A percentile compares a stretch with the other conserved stretches of the same genome.
Evolutionary conservation across 768 basidiomycete species (phyloP).

Genomic region (Kwoniella heveanensis): DNA sequence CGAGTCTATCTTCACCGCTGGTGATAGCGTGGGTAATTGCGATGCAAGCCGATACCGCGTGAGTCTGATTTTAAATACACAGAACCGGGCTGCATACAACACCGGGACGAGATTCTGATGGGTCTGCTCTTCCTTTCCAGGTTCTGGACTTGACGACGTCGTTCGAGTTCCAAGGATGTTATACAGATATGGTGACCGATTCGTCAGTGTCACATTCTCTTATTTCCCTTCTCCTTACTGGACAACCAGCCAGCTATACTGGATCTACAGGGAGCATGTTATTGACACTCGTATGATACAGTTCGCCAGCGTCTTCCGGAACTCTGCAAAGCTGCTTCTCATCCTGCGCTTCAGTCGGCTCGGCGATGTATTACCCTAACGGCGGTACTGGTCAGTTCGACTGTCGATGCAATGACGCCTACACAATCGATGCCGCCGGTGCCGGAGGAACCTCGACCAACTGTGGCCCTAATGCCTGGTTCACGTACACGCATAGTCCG

Average conservation of each 20-base stretch:
- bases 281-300: not conserved
- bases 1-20: not conserved
- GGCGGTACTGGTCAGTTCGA: constrained; percentile 2
- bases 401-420: constrained; percentile 14
- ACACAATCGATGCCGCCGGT: not conserved
- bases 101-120: too few relatives aligned
- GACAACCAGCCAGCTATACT: too few relatives aligned
- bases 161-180: constrained; percentile 8
- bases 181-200: not conserved
- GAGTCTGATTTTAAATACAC: not conserved
- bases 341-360: constrained; percentile 1
- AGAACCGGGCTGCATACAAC: too few relatives aligned
- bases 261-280: too few relatives aligned
- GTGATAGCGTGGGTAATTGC: not conserved
- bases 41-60: constrained; percentile 5
- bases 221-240: too few relatives aligned
- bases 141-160: constrained; percentile 2
- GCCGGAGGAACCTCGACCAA: not conserved
- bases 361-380: constrained; percentile 4
- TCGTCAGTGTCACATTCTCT: too few relatives aligned
- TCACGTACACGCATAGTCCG: constrained; percentile 13
- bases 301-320: not conserved
- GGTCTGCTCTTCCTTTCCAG: not conserved
- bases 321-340: constrained; percentile 6
- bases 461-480: constrained; percentile 7